phyloP scores from a whole-genome alignment of 2,329 filamentous ascomycete genomes.

The Cladophialophora carrionii region DNA sequence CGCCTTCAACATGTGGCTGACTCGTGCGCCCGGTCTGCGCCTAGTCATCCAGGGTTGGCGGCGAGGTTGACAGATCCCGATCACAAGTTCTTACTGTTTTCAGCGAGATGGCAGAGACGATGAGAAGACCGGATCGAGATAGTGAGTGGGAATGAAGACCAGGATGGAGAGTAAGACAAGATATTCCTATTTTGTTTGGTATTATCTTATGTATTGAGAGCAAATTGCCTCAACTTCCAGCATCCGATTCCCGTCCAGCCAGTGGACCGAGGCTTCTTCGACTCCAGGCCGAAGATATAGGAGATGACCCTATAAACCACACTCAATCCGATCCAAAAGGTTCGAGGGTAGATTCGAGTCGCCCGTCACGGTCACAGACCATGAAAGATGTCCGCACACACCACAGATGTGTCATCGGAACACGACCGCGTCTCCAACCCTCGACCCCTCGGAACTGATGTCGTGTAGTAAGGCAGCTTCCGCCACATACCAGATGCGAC shows the following conservation, averaged over 20 bases:
- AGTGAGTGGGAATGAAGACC: not conserved
- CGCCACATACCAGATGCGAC: conserved; percentile 46
- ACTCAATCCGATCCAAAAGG: conserved; percentile 18
- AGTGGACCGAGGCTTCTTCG: conserved; percentile 46
- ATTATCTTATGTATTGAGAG: conserved; percentile 46
- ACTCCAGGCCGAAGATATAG: conserved; percentile 57
- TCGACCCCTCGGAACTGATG: conserved; percentile 18
- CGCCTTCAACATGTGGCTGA: not conserved
- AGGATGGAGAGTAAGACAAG: conserved; percentile 22
- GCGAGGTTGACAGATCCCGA: not conserved
- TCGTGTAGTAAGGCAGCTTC: conserved; percentile 36
- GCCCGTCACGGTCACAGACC: conserved; percentile 43
- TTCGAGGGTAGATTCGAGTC: conserved; percentile 11
- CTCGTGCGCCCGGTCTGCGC: no score
- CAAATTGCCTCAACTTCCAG: conserved; percentile 43
- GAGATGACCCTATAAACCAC: conserved; percentile 57
- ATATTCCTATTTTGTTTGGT: conserved; percentile 42
- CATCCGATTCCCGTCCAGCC: conserved; percentile 54
- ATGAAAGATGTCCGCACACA: conserved; percentile 41
- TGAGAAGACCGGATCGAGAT: not conserved
- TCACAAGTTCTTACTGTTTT: not conserved
- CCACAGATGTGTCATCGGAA: conserved; percentile 39
- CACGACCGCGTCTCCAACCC: conserved; percentile 18
- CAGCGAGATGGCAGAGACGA: not conserved
- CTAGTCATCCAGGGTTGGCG: not conserved